Evolutionary conservation across 2,329 filamentous ascomycete genomes (phyloP), one percentile per base, ranked within the genome.

Genomic region (Lecanicillium sp.): DNA sequence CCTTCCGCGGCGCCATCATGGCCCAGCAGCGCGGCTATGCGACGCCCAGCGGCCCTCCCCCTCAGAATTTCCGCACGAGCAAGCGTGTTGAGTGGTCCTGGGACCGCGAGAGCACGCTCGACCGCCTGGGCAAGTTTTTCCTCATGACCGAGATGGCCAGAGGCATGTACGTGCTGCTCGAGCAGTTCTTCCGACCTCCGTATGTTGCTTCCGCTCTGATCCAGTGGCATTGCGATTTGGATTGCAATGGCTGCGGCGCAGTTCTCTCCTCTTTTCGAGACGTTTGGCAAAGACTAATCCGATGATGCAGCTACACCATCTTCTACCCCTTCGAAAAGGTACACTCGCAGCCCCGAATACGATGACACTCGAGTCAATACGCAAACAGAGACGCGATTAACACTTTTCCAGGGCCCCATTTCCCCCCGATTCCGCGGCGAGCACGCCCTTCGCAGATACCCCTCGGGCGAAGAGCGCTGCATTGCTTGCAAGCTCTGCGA

Each of bases 401-500:
- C 40, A 47, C 30, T 1, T 35, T 20, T 44, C 15, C 52, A 82
- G 79, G 93, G 93, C 40, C 93, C 93, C 52, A 96, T 98, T 67
- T 96, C 90, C 29, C 93, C 93, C 52, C 86, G 93, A 59, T 98
- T 98, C 83, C 87, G 93, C 69, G 93, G 93, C 67, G 93, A 98
- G 71, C 93, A 98, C 74, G 93, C 93, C 57, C 79, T 98, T 55
- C 84, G 93, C 69, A 83, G 93, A 63, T 98, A 98, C 70, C 93
- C 93, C 24, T 94, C 91, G 3, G 93, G 93, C 58, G 93, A 98
- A 74, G 93, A 98, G 76, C 87, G 93, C 60, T 98, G 93, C 77
- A 98, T 98, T 71, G 93, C 93, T 59, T 98, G 93, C 87, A 98
- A 98, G 78, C 84, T 98, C 51, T 98, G 93, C 74, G 93, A 98